Conservation (phyloP, 2,329 filamentous ascomycete species). For the Fusarium sp. region DNA sequence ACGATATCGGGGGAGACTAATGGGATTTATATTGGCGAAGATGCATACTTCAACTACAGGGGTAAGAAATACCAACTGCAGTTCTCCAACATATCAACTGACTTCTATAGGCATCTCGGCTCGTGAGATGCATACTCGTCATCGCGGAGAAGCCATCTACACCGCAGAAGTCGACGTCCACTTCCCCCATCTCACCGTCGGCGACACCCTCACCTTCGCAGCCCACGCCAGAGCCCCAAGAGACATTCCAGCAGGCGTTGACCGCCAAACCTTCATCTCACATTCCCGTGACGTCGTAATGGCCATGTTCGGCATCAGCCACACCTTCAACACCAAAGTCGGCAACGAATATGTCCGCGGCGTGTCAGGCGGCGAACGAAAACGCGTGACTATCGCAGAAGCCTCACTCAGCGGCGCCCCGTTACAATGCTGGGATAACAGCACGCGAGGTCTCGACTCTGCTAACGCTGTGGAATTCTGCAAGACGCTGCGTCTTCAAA, state of each 20-base stretch:
- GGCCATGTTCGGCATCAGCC: constrained; percentile 80
- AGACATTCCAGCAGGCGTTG: constrained; percentile 69
- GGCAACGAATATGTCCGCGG: constrained; percentile 82
- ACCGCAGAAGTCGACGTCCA: constrained; percentile 87
- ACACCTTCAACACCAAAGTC: constrained; percentile 80
- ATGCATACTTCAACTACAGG: constrained; percentile 85
- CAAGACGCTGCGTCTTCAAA: constrained; percentile 76
- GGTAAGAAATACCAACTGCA: constrained; percentile 57
- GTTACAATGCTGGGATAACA: constrained; percentile 76
- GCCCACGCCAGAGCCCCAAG: constrained; percentile 77
- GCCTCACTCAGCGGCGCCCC: constrained; percentile 69
- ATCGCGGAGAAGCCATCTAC: constrained; percentile 89
- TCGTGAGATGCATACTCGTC: constrained; percentile 80
- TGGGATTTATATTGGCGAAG: constrained; percentile 78
- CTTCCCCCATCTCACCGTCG: constrained; percentile 81
- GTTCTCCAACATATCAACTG: constrained; percentile 23
- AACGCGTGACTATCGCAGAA: constrained; percentile 74
- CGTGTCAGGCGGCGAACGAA: constrained; percentile 80
- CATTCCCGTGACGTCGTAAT: constrained; percentile 78
- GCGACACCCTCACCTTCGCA: constrained; percentile 83
- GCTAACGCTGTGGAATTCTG: constrained; percentile 83
- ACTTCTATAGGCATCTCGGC: constrained; percentile 68
- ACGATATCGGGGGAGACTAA: constrained; percentile 86
- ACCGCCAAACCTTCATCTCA: constrained; percentile 66
- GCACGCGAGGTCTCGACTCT: constrained; percentile 74